Evolutionary conservation across 352 stramenopile species (phyloP).

Genomic region (Phytophthora nicotianae): DNA sequence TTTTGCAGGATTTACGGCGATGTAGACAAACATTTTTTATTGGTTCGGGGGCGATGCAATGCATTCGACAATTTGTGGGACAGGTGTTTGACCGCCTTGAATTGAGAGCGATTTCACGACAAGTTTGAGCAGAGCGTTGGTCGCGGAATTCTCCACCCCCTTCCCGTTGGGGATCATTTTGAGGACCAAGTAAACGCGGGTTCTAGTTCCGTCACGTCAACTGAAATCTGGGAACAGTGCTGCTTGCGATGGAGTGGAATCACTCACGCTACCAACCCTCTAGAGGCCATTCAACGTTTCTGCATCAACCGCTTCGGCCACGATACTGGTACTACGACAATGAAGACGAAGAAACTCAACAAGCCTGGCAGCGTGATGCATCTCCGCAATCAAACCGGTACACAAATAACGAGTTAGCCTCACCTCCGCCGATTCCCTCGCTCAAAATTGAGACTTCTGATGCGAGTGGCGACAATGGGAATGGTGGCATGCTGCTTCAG

Average conservation of each 20-base stretch:
- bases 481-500: constrained; percentile 9
- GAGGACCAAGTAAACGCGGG: constrained; percentile 6
- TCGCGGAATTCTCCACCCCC: constrained; percentile 24
- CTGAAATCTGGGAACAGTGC: constrained; percentile 46
- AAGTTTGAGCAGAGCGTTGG: constrained; percentile 9
- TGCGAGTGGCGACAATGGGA: constrained; percentile 1
- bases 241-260: constrained; percentile 40
- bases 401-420: neutral
- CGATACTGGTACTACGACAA: constrained; percentile 18
- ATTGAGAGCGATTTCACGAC: constrained; percentile 43
- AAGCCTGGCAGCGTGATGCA: constrained; percentile 1
- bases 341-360: constrained; percentile 22
- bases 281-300: constrained; percentile 11
- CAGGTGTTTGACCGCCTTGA: constrained; percentile 23
- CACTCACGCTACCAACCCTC: constrained; percentile 24
- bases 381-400: constrained; percentile 7
- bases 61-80: constrained; percentile 18
- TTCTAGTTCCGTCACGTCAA: constrained; percentile 29
- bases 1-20: neutral
- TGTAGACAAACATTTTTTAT: neutral
- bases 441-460: constrained; percentile 16
- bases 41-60: neutral
- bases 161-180: constrained; percentile 14
- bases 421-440: constrained; percentile 7
- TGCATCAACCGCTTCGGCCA: constrained; percentile 16